Percentiles rank a stretch among this genome's conserved stretches.
Conservation (phyloP, 805 yeast genomes). For the Nakazawaea wyomingensis region DNA sequence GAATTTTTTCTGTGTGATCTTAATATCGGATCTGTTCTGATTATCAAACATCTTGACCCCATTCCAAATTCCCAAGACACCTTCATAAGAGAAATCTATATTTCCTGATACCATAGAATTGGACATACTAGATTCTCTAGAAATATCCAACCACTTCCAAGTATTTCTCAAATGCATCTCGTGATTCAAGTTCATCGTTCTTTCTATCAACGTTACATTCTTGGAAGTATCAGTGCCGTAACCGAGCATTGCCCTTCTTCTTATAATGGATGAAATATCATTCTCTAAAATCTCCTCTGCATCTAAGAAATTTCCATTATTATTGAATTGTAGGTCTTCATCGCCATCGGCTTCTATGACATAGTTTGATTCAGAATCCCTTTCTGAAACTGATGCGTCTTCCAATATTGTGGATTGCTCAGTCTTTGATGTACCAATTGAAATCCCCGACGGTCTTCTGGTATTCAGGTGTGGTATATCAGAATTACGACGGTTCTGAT, state of each 20-base stretch:
- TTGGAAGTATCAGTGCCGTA: slow-evolving; percentile 65
- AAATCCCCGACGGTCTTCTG: slow-evolving; percentile 4
- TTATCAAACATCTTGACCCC: slow-evolving; percentile 50
- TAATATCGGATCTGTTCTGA: slow-evolving; percentile 39
- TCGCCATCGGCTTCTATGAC: slow-evolving; percentile 24
- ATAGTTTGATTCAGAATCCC: neutral
- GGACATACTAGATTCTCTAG: slow-evolving; percentile 56
- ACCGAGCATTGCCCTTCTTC: slow-evolving; percentile 65
- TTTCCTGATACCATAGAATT: slow-evolving; percentile 65
- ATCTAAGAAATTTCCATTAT: slow-evolving; percentile 12
- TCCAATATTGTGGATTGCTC: slow-evolving; percentile 7
- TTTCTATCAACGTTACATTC: slow-evolving; percentile 58
- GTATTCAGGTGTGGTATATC: neutral
- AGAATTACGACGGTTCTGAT: neutral
- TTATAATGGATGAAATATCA: slow-evolving; percentile 71
- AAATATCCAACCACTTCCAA: slow-evolving; percentile 88
- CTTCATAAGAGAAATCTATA: slow-evolving; percentile 80
- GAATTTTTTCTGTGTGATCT: slow-evolving; percentile 36
- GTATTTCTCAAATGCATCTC: slow-evolving; percentile 63
- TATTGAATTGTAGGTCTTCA: slow-evolving; percentile 16
- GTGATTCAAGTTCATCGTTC: slow-evolving; percentile 44
- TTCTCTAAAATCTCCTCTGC: slow-evolving; percentile 42
- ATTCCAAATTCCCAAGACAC: slow-evolving; percentile 88
- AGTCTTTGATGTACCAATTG: neutral
- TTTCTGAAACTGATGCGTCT: slow-evolving; percentile 3